Conservation (phyloP, 2,329 filamentous ascomycete species). For the Exophiala dermatitidis region DNA sequence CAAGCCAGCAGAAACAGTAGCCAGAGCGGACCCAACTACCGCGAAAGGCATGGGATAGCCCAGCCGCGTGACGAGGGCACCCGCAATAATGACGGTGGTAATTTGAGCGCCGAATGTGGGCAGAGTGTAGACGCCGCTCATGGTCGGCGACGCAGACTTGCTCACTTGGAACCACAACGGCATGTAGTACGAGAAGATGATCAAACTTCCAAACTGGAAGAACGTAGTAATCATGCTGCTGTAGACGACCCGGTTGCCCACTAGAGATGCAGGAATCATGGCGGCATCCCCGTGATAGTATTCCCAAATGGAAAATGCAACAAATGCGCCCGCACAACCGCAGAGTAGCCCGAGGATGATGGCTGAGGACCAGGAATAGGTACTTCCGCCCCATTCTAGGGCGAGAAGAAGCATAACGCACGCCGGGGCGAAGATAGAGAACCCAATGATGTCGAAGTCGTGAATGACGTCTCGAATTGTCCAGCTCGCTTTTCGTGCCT, state of each 20-base stretch:
- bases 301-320: slow-evolving; percentile 30
- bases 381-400: slow-evolving; percentile 27
- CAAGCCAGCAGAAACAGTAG: slow-evolving; percentile 31
- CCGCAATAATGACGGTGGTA: slow-evolving; percentile 13
- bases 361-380: slow-evolving; percentile 24
- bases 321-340: slow-evolving; percentile 26
- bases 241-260: slow-evolving; percentile 15
- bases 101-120: slow-evolving; percentile 23
- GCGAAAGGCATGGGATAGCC: slow-evolving; percentile 34
- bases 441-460: slow-evolving; percentile 26
- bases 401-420: slow-evolving; percentile 27
- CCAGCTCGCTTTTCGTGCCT: slow-evolving; percentile 10
- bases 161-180: slow-evolving; percentile 43
- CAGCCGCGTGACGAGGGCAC: slow-evolving; percentile 23
- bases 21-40: slow-evolving; percentile 28
- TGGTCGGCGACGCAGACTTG: slow-evolving; percentile 30
- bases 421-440: slow-evolving; percentile 24
- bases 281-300: slow-evolving; percentile 19
- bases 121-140: slow-evolving; percentile 24
- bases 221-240: slow-evolving; percentile 24
- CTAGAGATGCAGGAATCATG: slow-evolving; percentile 24
- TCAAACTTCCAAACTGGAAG: slow-evolving; percentile 28
- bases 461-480: slow-evolving; percentile 14
- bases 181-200: slow-evolving; percentile 32
- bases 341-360: slow-evolving; percentile 28